Evolutionary conservation across 257 asterid species (phyloP), one percentile per base, ranked within the genome.

Genomic region (Solanum piurae): DNA sequence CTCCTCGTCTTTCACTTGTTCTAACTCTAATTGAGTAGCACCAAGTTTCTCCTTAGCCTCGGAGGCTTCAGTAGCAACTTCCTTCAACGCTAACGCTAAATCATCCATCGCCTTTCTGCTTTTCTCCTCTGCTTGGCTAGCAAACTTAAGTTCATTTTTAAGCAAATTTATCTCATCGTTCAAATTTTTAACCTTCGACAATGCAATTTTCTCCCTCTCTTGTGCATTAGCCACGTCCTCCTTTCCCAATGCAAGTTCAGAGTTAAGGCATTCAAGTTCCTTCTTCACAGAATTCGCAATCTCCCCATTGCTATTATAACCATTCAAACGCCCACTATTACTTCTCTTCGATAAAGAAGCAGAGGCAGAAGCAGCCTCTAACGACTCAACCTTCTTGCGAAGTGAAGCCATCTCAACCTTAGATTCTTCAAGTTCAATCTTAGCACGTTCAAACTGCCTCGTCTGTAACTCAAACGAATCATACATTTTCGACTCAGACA

Each of bases 41-140:
- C 21, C 9, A 5, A 92, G 92, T 55, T 92, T 91, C 90, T 94
- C 98, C 86, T 94, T 95, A 0, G 93, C 92, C 68, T 88, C 94
- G 38, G 92, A 93, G 20, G 98, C 89, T 88, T 97, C 98, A 0
- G 94, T 91, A 0, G 98, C 98, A 3, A 97, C 99, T 87, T 96
- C 99, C 85, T 91, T 94, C 23, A 97, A 86, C 0, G 95, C 98
- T 46, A 94, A 38, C 0, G 98, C 99, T 62, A 96, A 73, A 66
- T 94, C 98, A 60, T 97, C 99, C 99, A 97, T 94, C 2, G 99
- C 99, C 74, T 94, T 91, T 29, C 90, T 74, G 91, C 94, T 95
- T 86, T 93, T 94, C 69, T 96, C 96, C 86, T 97, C 99, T 0
- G 95, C 98, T 83, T 92, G 93, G 1, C 89, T 87, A 0, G 99